A percentile compares a stretch with the other conserved stretches of the same genome.
These are phyloP conservation scores for Wickerhamomyces subpelliculosus DNA, from an alignment of 805 yeast genomes.

Conservation along the genomic window DNA sequence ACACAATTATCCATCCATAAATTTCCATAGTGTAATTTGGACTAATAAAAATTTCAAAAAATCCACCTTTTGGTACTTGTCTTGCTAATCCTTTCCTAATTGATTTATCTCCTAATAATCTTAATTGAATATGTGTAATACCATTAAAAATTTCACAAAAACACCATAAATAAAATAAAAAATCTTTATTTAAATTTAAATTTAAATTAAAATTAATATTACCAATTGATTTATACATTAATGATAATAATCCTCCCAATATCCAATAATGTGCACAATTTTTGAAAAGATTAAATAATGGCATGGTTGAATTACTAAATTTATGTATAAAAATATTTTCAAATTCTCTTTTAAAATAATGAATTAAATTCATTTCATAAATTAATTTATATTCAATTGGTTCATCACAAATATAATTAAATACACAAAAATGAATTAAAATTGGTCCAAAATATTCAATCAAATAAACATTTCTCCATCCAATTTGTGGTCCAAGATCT, in stretches of 20 bases:
- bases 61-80: slow-evolving; percentile 63
- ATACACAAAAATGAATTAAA: slow-evolving; percentile 67
- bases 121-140: slow-evolving; percentile 61
- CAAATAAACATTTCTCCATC: slow-evolving; percentile 86
- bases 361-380: slow-evolving; percentile 50
- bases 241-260: slow-evolving; percentile 60
- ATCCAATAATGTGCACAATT: slow-evolving; percentile 91
- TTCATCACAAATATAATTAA: slow-evolving; percentile 30
- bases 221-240: slow-evolving; percentile 51
- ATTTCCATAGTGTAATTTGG: slow-evolving; percentile 93
- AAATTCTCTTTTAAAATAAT: slow-evolving; percentile 80
- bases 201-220: slow-evolving; percentile 53
- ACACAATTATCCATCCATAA: slow-evolving; percentile 64
- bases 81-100: slow-evolving; percentile 29
- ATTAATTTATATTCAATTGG: slow-evolving; percentile 23
- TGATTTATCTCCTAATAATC: slow-evolving; percentile 34
- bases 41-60: slow-evolving; percentile 74
- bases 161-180: slow-evolving; percentile 16
- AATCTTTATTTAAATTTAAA: slow-evolving; percentile 31
- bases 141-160: slow-evolving; percentile 69
- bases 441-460: slow-evolving; percentile 90
- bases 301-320: slow-evolving; percentile 91
- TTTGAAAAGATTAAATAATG: slow-evolving; percentile 76
- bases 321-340: slow-evolving; percentile 82
- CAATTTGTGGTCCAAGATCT: slow-evolving; percentile 89